Percentiles rank a stretch among this genome's conserved stretches.
These are phyloP conservation scores for Cladorrhinum samala DNA, from an alignment of 495 filamentous ascomycete species.

Conservation along the genomic window DNA sequence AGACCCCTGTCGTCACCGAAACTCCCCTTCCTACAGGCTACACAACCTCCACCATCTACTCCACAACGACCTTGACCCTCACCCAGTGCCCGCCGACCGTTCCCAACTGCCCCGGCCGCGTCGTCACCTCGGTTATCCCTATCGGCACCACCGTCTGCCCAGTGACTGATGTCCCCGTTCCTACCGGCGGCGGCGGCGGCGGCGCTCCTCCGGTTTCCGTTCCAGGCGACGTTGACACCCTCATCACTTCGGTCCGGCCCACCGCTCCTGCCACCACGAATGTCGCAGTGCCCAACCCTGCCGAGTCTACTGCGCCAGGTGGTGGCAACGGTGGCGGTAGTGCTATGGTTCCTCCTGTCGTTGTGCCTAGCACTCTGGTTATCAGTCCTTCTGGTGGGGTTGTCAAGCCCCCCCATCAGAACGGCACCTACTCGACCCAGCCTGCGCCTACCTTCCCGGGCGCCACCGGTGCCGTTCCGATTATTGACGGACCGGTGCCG, in stretches of 20 bases:
- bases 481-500: not conserved
- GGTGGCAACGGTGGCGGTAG: not conserved
- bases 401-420: not conserved
- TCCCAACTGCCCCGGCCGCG: conserved; percentile 54
- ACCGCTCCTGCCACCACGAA: not conserved
- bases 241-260: not conserved
- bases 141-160: conserved; percentile 57
- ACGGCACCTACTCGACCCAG: too few relatives aligned
- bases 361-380: not conserved
- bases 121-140: conserved; percentile 51
- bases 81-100: conserved; percentile 52
- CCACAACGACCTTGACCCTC: conserved; percentile 52
- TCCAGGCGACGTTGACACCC: too few relatives aligned
- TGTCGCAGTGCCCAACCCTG: not conserved
- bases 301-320: too few relatives aligned
- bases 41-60: conserved; percentile 55
- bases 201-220: too few relatives aligned
- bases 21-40: conserved; percentile 18
- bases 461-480: not conserved
- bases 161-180: conserved; percentile 33
- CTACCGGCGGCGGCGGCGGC: conserved; percentile 14
- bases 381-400: not conserved
- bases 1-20: conserved; percentile 32
- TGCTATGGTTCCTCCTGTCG: not conserved
- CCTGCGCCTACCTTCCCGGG: not conserved